phyloP scores from a whole-genome alignment of 495 filamentous ascomycete species.

The Aspergillus campestris region DNA sequence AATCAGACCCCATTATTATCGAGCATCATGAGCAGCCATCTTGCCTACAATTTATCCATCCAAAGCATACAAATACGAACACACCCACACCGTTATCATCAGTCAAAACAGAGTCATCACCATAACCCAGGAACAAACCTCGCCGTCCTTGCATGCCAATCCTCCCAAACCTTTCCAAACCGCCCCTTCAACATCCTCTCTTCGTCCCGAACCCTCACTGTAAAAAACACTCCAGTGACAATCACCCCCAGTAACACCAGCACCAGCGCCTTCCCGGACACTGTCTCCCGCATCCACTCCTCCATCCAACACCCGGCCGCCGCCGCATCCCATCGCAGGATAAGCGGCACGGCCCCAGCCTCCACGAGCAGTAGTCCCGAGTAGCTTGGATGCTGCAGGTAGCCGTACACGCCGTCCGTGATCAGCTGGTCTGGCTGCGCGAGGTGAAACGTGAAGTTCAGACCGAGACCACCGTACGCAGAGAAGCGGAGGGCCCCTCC shows the following conservation, averaged over 20 bases:
- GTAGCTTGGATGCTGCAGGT: slow-evolving; percentile 44
- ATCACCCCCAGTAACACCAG: background rate
- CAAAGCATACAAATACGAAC: too few species aligned
- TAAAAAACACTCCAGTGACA: background rate
- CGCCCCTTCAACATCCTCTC: slow-evolving; percentile 31
- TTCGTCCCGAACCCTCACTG: slow-evolving; percentile 26
- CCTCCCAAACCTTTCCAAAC: slow-evolving; percentile 38
- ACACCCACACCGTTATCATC: too few species aligned
- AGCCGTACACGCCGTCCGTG: slow-evolving; percentile 35
- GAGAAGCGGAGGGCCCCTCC: slow-evolving; percentile 25
- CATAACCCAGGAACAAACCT: slow-evolving; percentile 19
- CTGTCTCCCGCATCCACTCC: slow-evolving; percentile 4
- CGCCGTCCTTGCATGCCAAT: slow-evolving; percentile 27
- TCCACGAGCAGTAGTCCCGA: slow-evolving; percentile 21
- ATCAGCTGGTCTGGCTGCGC: slow-evolving; percentile 32
- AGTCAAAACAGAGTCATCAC: background rate
- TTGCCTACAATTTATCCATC: background rate
- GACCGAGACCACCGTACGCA: slow-evolving; percentile 30
- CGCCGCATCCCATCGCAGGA: slow-evolving; percentile 25
- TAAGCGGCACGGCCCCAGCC: slow-evolving; percentile 13
- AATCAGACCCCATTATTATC: too few species aligned
- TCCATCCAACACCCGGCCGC: slow-evolving; percentile 15
- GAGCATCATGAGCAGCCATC: too few species aligned
- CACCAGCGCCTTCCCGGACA: slow-evolving; percentile 4
- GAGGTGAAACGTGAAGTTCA: slow-evolving; percentile 41